Percentiles rank a stretch among this genome's conserved stretches.
Evolutionary conservation across 2,329 filamentous ascomycete genomes (phyloP).

Genomic region (Sporothrix curviconia): DNA sequence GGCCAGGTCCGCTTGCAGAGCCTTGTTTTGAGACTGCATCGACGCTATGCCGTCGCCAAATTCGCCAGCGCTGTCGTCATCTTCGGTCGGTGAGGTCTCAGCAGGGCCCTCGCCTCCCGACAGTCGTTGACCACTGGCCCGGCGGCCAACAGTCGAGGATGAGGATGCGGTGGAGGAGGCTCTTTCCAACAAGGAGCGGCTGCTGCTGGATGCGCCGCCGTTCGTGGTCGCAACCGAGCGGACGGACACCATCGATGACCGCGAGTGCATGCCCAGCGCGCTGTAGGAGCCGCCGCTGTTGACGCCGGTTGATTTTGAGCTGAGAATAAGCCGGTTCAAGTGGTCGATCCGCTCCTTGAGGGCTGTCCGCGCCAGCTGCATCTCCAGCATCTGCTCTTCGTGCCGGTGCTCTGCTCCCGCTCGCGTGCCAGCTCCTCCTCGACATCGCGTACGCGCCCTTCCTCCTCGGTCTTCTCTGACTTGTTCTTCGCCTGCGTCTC

Average conservation of each 20-base stretch:
- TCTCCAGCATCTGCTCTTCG: conserved; percentile 96
- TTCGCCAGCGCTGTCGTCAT: conserved; percentile 68
- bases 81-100: conserved; percentile 42
- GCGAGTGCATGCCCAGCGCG: conserved; percentile 56
- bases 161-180: conserved; percentile 62
- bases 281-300: conserved; percentile 71
- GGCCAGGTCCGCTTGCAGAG: conserved; percentile 89
- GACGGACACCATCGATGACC: conserved; percentile 52
- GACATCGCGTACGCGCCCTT: conserved; percentile 55
- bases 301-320: conserved; percentile 91
- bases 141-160: conserved; percentile 51
- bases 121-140: conserved; percentile 39
- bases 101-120: conserved; percentile 36
- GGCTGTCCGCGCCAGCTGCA: conserved; percentile 92
- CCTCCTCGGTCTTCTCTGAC: conserved; percentile 48
- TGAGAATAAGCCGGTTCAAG: conserved; percentile 87
- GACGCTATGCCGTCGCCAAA: conserved; percentile 82
- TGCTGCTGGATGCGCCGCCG: conserved; percentile 27
- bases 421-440: conserved; percentile 68
- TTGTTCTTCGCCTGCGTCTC: conserved; percentile 72
- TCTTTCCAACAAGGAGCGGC: conserved; percentile 50
- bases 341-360: conserved; percentile 97
- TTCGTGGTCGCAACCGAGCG: conserved; percentile 48
- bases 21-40: conserved; percentile 74
- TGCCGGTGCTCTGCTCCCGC: conserved; percentile 76